Percentiles rank a stretch among this genome's conserved stretches.
These are phyloP conservation scores for Gelatoporia subvermispora DNA, from an alignment of 768 basidiomycete species.

Conservation along the genomic window DNA sequence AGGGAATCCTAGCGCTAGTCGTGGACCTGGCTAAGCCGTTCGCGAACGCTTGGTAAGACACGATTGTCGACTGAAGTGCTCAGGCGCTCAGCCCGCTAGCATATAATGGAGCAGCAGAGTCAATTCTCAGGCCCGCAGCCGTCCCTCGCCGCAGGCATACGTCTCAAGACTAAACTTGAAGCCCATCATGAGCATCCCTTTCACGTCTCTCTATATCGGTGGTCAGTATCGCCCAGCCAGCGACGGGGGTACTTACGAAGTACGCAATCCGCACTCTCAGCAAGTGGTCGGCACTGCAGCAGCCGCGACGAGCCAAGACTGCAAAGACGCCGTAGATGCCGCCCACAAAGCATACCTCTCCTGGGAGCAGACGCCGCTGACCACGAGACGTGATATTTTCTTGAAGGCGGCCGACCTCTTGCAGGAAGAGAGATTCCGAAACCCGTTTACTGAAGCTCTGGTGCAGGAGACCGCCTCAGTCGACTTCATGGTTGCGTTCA, in stretches of 20 bases:
- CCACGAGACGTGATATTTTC: slow-evolving; percentile 39
- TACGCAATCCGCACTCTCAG: slow-evolving; percentile 39
- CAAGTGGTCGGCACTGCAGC: slow-evolving; percentile 40
- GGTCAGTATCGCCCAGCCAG: slow-evolving; percentile 34
- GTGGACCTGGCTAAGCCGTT: no score
- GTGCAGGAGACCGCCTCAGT: slow-evolving; percentile 38
- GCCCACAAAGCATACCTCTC: slow-evolving; percentile 41
- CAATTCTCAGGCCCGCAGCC: no score
- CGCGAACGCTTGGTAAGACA: no score
- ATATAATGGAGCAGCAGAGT: no score
- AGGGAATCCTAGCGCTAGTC: no score
- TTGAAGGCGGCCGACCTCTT: slow-evolving; percentile 45
- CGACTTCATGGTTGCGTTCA: slow-evolving; percentile 16
- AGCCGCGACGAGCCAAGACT: slow-evolving; percentile 33
- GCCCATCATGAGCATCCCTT: slow-evolving; percentile 2
- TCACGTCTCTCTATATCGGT: slow-evolving; percentile 35
- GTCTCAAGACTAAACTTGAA: no score
- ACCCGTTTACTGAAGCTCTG: slow-evolving; percentile 27
- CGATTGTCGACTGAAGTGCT: no score
- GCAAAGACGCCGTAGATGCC: slow-evolving; percentile 35
- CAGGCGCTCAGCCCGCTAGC: no score
- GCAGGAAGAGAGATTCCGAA: slow-evolving; percentile 36
- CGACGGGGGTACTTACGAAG: slow-evolving; percentile 37
- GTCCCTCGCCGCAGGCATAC: no score
- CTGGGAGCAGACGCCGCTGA: slow-evolving; percentile 39